Evolutionary conservation across 305 asterid genomes (phyloP).

Genomic region (Rubia tinctorum): DNA sequence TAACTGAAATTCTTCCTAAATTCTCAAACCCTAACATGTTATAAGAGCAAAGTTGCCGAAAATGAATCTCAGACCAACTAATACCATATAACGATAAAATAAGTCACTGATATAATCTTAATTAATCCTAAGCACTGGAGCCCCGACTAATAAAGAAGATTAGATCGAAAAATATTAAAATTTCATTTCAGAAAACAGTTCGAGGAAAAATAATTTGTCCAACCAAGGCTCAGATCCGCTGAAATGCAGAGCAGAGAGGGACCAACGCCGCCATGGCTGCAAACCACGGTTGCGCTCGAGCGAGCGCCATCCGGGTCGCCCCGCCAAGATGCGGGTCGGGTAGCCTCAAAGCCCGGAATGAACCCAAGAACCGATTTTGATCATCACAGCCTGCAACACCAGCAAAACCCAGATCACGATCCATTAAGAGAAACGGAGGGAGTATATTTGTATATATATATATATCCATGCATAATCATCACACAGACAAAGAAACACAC

Average conservation of each 20-base stretch:
- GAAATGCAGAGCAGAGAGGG: constrained; percentile 7
- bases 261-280: constrained; percentile 21
- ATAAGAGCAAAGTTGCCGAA: too few relatives aligned
- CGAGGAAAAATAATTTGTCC: background rate
- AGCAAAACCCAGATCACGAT: background rate
- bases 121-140: background rate
- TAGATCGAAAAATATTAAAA: background rate
- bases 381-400: constrained; percentile 14
- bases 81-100: background rate
- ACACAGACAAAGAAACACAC: background rate
- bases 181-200: too few relatives aligned
- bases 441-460: background rate
- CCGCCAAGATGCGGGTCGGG: constrained; percentile 17
- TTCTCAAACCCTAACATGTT: too few relatives aligned
- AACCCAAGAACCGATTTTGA: constrained; percentile 7
- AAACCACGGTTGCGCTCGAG: constrained; percentile 6
- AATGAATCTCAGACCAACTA: background rate
- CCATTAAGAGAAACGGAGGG: background rate
- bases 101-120: too few relatives aligned
- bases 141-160: background rate
- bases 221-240: constrained; percentile 15
- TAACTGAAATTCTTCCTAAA: too few relatives aligned
- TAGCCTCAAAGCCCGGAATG: constrained; percentile 12
- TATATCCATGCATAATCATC: background rate
- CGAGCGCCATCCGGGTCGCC: constrained; percentile 14